Conservation (phyloP, 139 green algal species). For the Tetradesmus lagerheimii region DNA sequence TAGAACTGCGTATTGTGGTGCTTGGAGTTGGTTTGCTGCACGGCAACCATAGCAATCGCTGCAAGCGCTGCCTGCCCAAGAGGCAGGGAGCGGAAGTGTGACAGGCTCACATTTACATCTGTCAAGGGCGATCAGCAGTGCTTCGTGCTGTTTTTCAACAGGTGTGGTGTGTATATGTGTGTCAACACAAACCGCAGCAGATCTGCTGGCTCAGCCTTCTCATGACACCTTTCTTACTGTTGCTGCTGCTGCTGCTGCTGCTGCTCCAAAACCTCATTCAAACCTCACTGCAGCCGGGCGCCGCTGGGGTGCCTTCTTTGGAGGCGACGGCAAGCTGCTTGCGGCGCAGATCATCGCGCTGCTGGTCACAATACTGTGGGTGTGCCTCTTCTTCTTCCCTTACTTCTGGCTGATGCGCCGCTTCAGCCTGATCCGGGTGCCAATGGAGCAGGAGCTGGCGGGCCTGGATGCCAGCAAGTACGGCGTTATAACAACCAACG, state of each 20-base stretch:
- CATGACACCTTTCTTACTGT: not conserved
- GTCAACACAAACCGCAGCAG: too few species aligned
- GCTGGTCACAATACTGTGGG: conserved; percentile 10
- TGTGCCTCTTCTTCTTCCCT: conserved; percentile 1
- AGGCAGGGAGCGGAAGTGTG: too few species aligned
- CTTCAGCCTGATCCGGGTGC: not conserved
- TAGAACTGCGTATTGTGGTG: too few species aligned
- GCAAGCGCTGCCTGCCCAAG: too few species aligned
- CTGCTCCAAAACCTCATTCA: not conserved
- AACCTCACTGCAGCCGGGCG: not conserved
- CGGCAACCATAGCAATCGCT: too few species aligned
- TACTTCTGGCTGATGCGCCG: conserved; percentile 36
- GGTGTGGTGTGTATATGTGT: too few species aligned
- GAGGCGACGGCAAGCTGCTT: conserved; percentile 68
- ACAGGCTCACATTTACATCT: too few species aligned
- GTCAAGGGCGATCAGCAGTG: too few species aligned
- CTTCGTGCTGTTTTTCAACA: too few species aligned
- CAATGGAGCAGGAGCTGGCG: conserved; percentile 41
- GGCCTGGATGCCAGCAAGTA: conserved; percentile 46
- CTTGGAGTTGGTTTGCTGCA: too few species aligned
- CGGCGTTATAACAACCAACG: conserved; percentile 42
- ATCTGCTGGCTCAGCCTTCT: too few species aligned
- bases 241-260: not conserved
- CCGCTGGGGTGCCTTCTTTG: conserved; percentile 70
- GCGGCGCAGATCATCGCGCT: conserved; percentile 61